Evolutionary conservation across 1,284 basidiomycete species (phyloP).

Genomic region (Peniophora sp.): DNA sequence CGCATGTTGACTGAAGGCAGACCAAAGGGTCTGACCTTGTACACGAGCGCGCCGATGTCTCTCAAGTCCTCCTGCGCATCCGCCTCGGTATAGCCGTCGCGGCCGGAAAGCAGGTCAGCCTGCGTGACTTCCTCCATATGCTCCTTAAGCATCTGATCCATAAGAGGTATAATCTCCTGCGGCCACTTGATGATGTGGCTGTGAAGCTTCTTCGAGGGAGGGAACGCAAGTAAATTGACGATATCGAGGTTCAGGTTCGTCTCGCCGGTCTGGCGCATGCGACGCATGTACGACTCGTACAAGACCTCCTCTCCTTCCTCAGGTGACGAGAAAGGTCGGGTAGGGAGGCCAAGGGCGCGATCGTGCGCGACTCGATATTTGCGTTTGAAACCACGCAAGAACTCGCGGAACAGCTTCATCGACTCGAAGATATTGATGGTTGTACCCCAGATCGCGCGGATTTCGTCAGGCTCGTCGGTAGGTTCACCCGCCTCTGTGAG

Average conservation of each 20-base stretch:
- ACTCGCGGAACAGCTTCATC: conserved; percentile 87
- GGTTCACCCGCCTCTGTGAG: conserved; percentile 57
- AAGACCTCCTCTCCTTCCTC: conserved; percentile 63
- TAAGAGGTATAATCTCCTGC: conserved; percentile 92
- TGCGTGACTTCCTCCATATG: conserved; percentile 78
- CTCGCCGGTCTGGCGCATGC: conserved; percentile 87
- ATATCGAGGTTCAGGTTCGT: conserved; percentile 91
- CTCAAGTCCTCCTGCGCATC: conserved; percentile 72
- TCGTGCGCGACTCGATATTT: conserved; percentile 84
- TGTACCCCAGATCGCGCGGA: conserved; percentile 95
- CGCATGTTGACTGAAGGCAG: conserved; percentile 83
- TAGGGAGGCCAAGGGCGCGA: conserved; percentile 52
- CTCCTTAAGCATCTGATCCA: conserved; percentile 95
- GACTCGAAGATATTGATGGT: conserved; percentile 86
- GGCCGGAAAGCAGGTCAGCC: conserved; percentile 61
- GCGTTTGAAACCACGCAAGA: conserved; percentile 87
- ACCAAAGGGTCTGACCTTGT: conserved; percentile 90
- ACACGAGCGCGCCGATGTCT: conserved; percentile 76
- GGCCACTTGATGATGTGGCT: conserved; percentile 85
- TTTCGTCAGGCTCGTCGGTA: conserved; percentile 64
- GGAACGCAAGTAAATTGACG: conserved; percentile 83
- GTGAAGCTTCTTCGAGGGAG: conserved; percentile 77
- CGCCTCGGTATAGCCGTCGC: conserved; percentile 62
- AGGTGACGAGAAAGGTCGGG: conserved; percentile 47
- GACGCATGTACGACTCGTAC: conserved; percentile 80